Base-by-base conservation (phyloP, 164 flowering plant species). In the Annona squamosa region DNA sequence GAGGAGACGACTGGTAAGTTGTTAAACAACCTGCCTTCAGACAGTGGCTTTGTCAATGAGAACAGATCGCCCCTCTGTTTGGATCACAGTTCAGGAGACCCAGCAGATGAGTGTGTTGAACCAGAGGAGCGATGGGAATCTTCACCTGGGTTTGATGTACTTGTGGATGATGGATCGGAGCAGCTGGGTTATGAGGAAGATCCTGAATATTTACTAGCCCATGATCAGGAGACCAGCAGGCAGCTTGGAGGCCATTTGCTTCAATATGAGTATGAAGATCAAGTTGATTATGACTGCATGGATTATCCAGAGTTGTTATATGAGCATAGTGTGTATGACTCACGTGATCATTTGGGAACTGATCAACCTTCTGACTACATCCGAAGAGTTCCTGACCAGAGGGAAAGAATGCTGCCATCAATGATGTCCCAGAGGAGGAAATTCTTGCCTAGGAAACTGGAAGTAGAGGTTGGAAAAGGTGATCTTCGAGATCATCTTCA, bases 121-220 rank as follows among this genome's bases (percentile, higher is more conserved):
- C 80, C 74, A 73, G 93, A 91, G 64, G 91, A 87, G 78, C 71
- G 85, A 73, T 81, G 85, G 87, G 93, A 86, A 75, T 87, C 92
- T 44, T 87, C 93, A 18, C 90, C 92, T 2, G 96, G 92, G 3
- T 85, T 91, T 78, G 96, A 91, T 81, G 93, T 91, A 59, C 88
- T 91, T 64, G 97, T 89, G 26, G 88, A 87, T 75, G 82, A 80
- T 71, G 78, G 79, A 65, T 77, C 83, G 5, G 88, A 86, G 76
- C 71, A 80, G 63, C 63, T 78, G 71, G 85, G 56, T 52, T 79
- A 69, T 74, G 83, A 82, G 77, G 88, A 84, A 61, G 84, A 82
- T 68, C 70, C 74, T 18, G 86, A 84, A 46, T 81, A 86, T 62
- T 19, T 77, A 56, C 59, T 71, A 17, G 79, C 66, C 12, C 74